Conservation (phyloP, 2,329 filamentous ascomycete species). For the Aspergillus fijiensis region DNA sequence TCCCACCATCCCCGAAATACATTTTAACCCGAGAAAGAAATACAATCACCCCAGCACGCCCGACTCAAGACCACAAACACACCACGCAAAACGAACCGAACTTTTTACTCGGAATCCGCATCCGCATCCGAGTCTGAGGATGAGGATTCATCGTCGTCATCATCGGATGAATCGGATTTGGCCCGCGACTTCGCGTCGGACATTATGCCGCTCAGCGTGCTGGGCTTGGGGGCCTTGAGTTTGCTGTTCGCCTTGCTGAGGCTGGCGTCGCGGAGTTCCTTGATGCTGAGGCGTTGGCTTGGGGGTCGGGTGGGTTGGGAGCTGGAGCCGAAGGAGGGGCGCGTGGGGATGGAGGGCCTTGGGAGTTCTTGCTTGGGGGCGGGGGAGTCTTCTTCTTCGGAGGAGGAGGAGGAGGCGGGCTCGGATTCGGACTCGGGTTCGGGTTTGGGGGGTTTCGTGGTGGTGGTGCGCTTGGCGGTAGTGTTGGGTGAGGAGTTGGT, state of each 20-base stretch:
- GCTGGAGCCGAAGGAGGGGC: not conserved
- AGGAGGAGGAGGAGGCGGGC: not conserved
- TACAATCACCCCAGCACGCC: no score
- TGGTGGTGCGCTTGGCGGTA: not conserved
- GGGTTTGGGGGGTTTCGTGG: no score
- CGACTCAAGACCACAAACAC: no score
- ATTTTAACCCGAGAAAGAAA: no score
- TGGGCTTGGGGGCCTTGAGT: not conserved
- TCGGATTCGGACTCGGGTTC: not conserved
- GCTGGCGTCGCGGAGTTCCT: not conserved
- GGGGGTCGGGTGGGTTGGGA: not conserved
- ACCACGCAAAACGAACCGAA: no score
- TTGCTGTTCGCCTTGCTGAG: not conserved
- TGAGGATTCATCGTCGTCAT: not conserved
- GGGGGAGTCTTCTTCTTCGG: not conserved
- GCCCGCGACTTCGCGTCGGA: not conserved
- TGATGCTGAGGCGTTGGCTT: not conserved
- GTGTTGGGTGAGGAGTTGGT: not conserved
- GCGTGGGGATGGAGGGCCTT: not conserved
- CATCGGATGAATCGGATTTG: not conserved
- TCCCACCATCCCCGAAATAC: no score
- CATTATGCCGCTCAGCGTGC: not conserved
- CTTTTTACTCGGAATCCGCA: not conserved
- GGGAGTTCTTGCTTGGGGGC: not conserved
- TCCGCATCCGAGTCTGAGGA: no score